Evolutionary conservation across 768 basidiomycete species (phyloP), one percentile per base, ranked within the genome.

Genomic region (Pulveroboletus sp.): DNA sequence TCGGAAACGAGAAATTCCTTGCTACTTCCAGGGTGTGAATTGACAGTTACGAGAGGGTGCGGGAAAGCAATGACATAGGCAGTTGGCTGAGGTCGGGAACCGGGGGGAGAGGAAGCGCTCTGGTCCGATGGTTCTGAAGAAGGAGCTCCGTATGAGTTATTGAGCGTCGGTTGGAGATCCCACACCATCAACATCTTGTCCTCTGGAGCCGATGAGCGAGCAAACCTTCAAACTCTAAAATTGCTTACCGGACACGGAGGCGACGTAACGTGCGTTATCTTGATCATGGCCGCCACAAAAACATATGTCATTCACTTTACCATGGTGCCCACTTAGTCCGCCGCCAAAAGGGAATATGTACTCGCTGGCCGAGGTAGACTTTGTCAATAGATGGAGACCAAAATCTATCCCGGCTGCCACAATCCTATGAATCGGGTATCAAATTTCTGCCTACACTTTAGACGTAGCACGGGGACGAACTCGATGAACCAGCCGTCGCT

Each of bases 171-270:
- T 58, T 77, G 72, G n/a, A 92, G 75, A 67, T 91, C 88, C 89
- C 89, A 91, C 7, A 91, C 81, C 81, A 89, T 85, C 35, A 89
- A 76, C 78, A 86, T 84, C 63, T 81, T 86, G 69, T 91, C 89
- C 57, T 89, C 88, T 88, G 54, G 6, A 37, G 31, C 41, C 33
- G 14, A 37, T 54, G 39, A 55, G 49, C 24, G 45, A 32, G 26
- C 24, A 2, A 52, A 26, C 28, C 11, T 21, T 27, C 40, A 24
- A 47, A 37, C 11, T 31, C 15, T 24, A 1, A 28, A 18, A 11
- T 37, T 14, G 45, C 69, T 50, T 60, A 82, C 89, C 88, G 49
- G 89, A 88, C 27, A 89, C 85, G 9, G 88, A 87, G 8, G 86
- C 89, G 51, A 92, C 78, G 67, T 90, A 89, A 55, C 86, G 77